phyloP scores from a whole-genome alignment of 768 basidiomycete genomes.

The Hygrocybe punicea region DNA sequence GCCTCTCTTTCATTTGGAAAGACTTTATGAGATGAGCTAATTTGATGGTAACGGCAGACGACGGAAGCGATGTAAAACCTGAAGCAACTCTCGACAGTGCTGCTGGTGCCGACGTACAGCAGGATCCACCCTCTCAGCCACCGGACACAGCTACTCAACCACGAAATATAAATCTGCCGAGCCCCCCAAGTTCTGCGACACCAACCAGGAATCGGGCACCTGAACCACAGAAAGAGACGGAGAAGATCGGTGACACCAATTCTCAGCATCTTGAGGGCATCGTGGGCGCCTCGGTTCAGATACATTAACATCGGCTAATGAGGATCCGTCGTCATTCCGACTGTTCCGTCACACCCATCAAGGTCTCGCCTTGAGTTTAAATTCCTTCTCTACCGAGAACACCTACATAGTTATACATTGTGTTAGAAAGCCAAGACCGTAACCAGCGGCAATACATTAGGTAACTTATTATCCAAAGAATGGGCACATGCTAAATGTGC shows the following conservation, averaged over 20 bases:
- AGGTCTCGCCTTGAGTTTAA: no score
- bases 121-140: neutral
- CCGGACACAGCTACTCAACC: neutral
- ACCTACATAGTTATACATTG: no score
- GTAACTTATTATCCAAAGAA: neutral
- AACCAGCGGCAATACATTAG: no score
- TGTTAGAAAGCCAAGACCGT: no score
- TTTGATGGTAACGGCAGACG: neutral
- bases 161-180: neutral
- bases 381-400: no score
- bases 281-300: neutral
- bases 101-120: neutral
- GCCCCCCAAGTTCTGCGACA: slow-evolving; percentile 13
- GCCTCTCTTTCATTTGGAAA: no score
- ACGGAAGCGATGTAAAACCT: neutral
- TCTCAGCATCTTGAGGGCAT: neutral
- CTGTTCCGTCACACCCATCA: no score
- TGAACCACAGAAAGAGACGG: slow-evolving; percentile 11
- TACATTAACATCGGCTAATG: no score
- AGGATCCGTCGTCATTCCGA: no score
- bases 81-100: neutral
- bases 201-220: slow-evolving; percentile 3
- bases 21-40: no score
- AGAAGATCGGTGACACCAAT: neutral
- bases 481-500: neutral